Evolutionary conservation across 2,329 filamentous ascomycete genomes (phyloP).

Genomic region (Colletotrichum somersetense): DNA sequence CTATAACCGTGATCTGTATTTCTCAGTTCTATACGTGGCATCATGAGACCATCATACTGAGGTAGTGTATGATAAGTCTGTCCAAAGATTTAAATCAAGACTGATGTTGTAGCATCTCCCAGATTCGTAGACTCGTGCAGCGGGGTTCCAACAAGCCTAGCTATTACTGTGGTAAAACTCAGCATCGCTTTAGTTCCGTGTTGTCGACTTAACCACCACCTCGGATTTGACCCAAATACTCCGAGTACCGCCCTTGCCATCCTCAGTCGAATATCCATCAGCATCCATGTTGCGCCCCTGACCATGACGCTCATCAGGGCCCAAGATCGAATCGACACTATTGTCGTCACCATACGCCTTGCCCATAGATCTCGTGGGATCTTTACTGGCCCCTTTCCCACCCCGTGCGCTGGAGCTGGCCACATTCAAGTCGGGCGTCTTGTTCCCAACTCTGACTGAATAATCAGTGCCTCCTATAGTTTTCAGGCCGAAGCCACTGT

Average conservation of each 20-base stretch:
- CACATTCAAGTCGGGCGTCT: slow-evolving; percentile 30
- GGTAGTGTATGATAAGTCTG: background rate
- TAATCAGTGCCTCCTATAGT: slow-evolving; percentile 40
- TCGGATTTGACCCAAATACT: slow-evolving; percentile 37
- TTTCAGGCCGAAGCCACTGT: slow-evolving; percentile 21
- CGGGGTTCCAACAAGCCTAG: background rate
- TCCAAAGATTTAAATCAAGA: background rate
- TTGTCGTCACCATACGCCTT: slow-evolving; percentile 28
- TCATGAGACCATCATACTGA: background rate
- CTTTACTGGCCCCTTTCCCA: slow-evolving; percentile 6
- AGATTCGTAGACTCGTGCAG: background rate
- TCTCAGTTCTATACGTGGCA: background rate
- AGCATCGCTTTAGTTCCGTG: background rate
- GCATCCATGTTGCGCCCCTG: background rate
- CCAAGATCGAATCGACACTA: slow-evolving; percentile 36
- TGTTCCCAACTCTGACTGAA: slow-evolving; percentile 30
- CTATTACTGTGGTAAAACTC: background rate
- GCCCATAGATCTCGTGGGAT: background rate
- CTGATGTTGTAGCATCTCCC: background rate
- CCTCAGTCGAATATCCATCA: slow-evolving; percentile 15
- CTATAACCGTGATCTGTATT: too few relatives aligned
- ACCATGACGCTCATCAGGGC: slow-evolving; percentile 6
- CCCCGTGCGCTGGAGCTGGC: slow-evolving; percentile 2
- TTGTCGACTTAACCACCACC: slow-evolving; percentile 32
- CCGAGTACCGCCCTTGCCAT: slow-evolving; percentile 6